phyloP scores from a whole-genome alignment of 129 eudicot genomes.

The Oenanthe sinensis region DNA sequence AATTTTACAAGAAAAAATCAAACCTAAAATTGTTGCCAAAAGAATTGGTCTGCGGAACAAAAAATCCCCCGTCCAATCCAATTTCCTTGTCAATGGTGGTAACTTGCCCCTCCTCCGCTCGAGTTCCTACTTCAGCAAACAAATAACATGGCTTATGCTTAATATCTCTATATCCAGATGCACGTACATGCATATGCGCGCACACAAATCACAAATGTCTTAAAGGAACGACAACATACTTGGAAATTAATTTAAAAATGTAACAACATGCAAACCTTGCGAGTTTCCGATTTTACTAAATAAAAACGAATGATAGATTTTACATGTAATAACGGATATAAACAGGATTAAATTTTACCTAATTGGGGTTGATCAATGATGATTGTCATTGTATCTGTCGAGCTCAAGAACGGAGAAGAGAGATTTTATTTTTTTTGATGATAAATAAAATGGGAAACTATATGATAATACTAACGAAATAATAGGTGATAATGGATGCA shows the following conservation, averaged over 20 bases:
- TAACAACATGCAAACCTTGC: background rate
- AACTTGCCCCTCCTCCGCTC: conserved; percentile 31
- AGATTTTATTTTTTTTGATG: background rate
- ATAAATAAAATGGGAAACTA: background rate
- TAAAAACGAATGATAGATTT: background rate
- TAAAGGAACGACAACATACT: too few species aligned
- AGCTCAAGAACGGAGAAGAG: background rate
- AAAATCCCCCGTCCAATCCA: conserved; percentile 64
- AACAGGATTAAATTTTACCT: background rate
- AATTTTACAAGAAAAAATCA: too few species aligned
- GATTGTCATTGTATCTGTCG: background rate
- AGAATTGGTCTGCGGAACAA: conserved; percentile 53
- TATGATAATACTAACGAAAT: background rate
- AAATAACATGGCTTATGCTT: background rate
- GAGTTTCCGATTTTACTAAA: background rate
- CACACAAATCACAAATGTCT: too few species aligned
- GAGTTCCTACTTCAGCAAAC: conserved; percentile 30
- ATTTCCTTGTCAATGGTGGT: conserved; percentile 30
- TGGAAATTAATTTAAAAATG: too few species aligned
- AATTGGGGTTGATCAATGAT: conserved; percentile 1
- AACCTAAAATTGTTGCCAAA: conserved; percentile 83
- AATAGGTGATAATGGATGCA: background rate
- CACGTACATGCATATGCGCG: background rate
- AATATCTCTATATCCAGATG: too few species aligned
- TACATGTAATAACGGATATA: background rate